These are phyloP conservation scores for Claviceps digitariae DNA, from an alignment of 2,329 filamentous ascomycete genomes.

Conservation along the genomic window DNA sequence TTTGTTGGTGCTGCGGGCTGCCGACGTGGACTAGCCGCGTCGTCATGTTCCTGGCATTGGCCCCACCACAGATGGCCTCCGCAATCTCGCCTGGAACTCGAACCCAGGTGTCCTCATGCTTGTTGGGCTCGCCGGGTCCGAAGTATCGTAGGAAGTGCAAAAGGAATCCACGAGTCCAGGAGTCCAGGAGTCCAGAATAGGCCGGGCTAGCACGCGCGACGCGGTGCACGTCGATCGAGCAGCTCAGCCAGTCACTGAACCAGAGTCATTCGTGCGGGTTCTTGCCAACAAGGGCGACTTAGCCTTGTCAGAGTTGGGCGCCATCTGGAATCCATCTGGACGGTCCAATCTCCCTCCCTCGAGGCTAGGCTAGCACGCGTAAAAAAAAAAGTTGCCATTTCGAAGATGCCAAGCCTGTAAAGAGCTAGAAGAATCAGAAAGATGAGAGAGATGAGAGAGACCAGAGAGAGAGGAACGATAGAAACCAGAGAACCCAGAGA, in stretches of 20 bases:
- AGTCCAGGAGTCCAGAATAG: neutral
- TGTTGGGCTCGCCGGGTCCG: constrained; percentile 1
- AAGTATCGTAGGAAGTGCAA: neutral
- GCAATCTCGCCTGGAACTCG: neutral
- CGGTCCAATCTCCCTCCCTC: constrained; percentile 5
- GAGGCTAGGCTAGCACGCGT: neutral
- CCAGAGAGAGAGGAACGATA: neutral
- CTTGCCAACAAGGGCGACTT: neutral
- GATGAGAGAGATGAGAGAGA: too few species aligned
- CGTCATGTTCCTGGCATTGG: neutral
- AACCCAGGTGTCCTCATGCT: neutral
- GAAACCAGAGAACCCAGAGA: neutral
- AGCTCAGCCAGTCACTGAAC: neutral
- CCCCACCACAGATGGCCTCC: neutral
- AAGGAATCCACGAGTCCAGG: neutral
- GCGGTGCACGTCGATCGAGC: neutral
- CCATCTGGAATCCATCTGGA: constrained; percentile 1
- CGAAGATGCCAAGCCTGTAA: neutral
- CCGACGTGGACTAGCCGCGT: neutral
- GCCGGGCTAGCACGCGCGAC: neutral
- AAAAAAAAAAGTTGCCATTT: neutral
- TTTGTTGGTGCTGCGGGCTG: neutral
- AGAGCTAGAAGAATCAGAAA: neutral
- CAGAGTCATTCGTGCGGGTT: neutral
- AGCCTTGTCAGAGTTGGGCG: constrained; percentile 1